phyloP scores from a whole-genome alignment of 148 eudicot species.

The Chenopodium quinoa region DNA sequence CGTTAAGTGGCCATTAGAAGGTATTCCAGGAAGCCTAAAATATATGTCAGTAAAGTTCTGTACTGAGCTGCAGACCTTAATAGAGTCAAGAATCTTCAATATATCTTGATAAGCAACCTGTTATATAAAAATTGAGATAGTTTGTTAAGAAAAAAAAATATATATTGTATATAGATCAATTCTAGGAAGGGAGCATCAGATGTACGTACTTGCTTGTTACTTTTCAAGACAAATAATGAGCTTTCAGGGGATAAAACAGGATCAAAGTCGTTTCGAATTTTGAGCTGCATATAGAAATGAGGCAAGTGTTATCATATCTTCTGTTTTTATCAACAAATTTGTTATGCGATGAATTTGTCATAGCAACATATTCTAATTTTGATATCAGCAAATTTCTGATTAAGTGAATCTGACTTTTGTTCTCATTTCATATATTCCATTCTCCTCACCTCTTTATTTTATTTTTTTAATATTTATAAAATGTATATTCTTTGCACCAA shows the following conservation, averaged over 20 bases:
- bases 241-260: constrained; percentile 99
- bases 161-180: background rate
- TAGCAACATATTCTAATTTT: background rate
- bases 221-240: constrained; percentile 93
- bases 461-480: no score
- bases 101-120: constrained; percentile 92
- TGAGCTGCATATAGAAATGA: constrained; percentile 55
- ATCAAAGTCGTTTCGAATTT: constrained; percentile 96
- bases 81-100: constrained; percentile 69
- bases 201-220: constrained; percentile 78
- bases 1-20: constrained; percentile 72
- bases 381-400: background rate
- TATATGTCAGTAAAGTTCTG: constrained; percentile 92
- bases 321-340: background rate
- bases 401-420: background rate
- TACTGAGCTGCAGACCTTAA: constrained; percentile 84
- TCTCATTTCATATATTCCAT: background rate
- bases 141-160: background rate
- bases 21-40: constrained; percentile 81
- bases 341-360: background rate
- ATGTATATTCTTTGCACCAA: background rate
- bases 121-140: constrained; percentile 7
- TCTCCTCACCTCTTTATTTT: background rate
- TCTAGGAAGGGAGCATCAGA: constrained; percentile 7
- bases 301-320: background rate